Base-by-base conservation (phyloP, 2,329 filamentous ascomycete genomes). In the Pseudomassariella vexata region DNA sequence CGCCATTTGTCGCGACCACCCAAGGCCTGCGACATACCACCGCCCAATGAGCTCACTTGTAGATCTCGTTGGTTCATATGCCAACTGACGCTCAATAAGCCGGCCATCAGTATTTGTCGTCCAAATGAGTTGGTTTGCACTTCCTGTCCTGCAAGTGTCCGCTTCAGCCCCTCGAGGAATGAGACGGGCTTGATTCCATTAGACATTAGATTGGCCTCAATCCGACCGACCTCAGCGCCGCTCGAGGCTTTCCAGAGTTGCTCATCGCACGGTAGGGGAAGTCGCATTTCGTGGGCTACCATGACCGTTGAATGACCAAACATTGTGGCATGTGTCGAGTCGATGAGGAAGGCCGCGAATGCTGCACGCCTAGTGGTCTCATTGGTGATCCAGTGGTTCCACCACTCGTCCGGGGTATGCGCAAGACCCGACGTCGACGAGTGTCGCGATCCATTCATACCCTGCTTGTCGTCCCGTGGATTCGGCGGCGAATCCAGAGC, bases 11-110 rank as follows among this genome's bases (percentile, higher is more conserved):
- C 88, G 14, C 88, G 79, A 3, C 84, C 88, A 4, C 90, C 90
- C 2, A 95, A 72, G 1, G 86, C 81, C 46, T 82, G 79, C 0
- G 79, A 77, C 9, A 89, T 85, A 9, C 84, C 68, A 1, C 65
- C 65, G 5, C 76, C 88, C 0, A 96, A 70, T 1, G 88, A 88
- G 53, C 82, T 90, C 37, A 95, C 83, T 61, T 95, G 90, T 10
- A 95, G 73, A 55, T 96, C 92, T 50, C 90, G 77, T 56, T 96
- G 89, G 53, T 94, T 92, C 84, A 96, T 90, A 56, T 96, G 90
- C 86, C 88, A 96, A 51, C 85, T 92, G 19, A 96, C 87, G 45
- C 87, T 95, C 16, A 96, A 67, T 18, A 98, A 64, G 0, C 92
- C 92, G 2, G 90, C 84, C 88, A 96, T 96, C 31, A 98, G 69